phyloP scores from a whole-genome alignment of 1,284 basidiomycete species.

The Volvariella volvacea region DNA sequence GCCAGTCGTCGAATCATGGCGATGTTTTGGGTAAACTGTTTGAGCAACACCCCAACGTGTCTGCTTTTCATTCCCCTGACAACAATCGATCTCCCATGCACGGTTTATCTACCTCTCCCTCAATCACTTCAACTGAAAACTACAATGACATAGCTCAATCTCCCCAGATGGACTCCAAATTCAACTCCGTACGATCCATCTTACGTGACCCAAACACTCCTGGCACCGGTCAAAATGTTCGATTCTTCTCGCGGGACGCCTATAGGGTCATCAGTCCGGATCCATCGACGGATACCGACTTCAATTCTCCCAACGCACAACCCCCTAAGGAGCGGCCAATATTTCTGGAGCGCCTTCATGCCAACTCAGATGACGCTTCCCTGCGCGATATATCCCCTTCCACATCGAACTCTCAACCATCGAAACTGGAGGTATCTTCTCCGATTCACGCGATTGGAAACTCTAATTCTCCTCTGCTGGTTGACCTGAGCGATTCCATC shows the following conservation, averaged over 20 bases:
- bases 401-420: constrained; percentile 21
- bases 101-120: constrained; percentile 18
- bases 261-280: constrained; percentile 60
- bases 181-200: constrained; percentile 58
- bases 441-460: constrained; percentile 18
- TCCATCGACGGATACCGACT: constrained; percentile 41
- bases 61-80: constrained; percentile 21
- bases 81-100: constrained; percentile 28
- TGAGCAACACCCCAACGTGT: constrained; percentile 55
- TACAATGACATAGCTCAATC: background rate
- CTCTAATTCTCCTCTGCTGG: constrained; percentile 6
- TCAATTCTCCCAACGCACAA: constrained; percentile 14
- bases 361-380: constrained; percentile 16
- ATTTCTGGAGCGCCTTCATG: constrained; percentile 33
- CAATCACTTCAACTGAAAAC: constrained; percentile 8
- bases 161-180: constrained; percentile 19
- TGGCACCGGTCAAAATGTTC: constrained; percentile 67
- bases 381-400: constrained; percentile 20
- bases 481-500: too few relatives aligned
- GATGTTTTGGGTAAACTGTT: constrained; percentile 45
- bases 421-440: constrained; percentile 37
- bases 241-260: constrained; percentile 65
- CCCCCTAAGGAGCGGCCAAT: constrained; percentile 20
- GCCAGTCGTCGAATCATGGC: constrained; percentile 22
- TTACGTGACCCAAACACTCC: constrained; percentile 64